Evolutionary conservation across 2,329 filamentous ascomycete genomes (phyloP).

Genomic region (Aureobasidium sp.): DNA sequence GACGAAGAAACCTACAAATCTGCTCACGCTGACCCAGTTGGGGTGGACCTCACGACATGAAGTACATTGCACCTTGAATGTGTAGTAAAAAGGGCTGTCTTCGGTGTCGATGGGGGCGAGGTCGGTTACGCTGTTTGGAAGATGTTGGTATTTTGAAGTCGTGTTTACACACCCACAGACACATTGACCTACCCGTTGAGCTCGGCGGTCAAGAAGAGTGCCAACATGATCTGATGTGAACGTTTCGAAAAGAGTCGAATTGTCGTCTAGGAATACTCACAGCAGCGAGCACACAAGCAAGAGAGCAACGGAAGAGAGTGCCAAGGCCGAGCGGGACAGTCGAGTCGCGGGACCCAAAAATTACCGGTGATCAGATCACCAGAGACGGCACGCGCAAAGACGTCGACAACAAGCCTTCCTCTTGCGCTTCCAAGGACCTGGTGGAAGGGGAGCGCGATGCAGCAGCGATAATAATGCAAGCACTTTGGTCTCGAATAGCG

Average conservation of each 20-base stretch:
- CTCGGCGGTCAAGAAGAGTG: slow-evolving; percentile 59
- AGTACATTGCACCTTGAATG: slow-evolving; percentile 97
- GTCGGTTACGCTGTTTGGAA: slow-evolving; percentile 67
- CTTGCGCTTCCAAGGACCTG: neutral
- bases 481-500: slow-evolving; percentile 58
- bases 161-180: neutral
- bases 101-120: slow-evolving; percentile 75
- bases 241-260: neutral
- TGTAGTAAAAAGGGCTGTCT: slow-evolving; percentile 86
- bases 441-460: slow-evolving; percentile 2
- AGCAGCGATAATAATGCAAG: slow-evolving; percentile 48
- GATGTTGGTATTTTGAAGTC: slow-evolving; percentile 8
- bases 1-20: slow-evolving; percentile 59
- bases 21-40: slow-evolving; percentile 77
- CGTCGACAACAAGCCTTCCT: neutral
- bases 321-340: slow-evolving; percentile 9
- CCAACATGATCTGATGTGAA: slow-evolving; percentile 47
- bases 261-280: neutral
- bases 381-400: neutral
- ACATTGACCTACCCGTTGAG: slow-evolving; percentile 51
- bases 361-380: neutral
- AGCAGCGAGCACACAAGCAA: neutral
- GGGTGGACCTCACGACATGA: slow-evolving; percentile 86
- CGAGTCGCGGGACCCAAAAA: neutral
- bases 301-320: neutral